Evolutionary conservation across 176 grass and related monocot genomes (phyloP).

Genomic region (Secale cereale): DNA sequence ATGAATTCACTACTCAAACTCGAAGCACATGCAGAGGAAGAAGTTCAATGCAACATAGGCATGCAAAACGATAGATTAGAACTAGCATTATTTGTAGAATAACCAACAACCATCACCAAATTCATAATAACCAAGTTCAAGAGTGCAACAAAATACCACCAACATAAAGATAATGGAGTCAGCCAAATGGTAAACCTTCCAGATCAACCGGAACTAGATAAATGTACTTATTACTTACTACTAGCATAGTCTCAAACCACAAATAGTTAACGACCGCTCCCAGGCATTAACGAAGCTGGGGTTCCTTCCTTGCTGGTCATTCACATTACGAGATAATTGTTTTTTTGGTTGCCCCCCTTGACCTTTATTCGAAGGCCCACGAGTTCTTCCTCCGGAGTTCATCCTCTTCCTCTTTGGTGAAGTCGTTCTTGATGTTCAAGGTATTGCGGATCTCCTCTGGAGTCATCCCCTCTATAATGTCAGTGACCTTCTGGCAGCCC

Average conservation of each 20-base stretch:
- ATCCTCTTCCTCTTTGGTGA: constrained; percentile 46
- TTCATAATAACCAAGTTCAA: background rate
- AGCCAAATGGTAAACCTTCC: constrained; percentile 16
- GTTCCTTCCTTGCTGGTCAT: background rate
- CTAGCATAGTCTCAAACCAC: background rate
- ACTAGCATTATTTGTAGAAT: background rate
- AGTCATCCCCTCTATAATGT: constrained; percentile 63
- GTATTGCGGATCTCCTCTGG: constrained; percentile 51
- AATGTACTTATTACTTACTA: background rate
- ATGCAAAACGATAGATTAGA: background rate
- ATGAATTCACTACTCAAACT: no score
- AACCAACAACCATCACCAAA: background rate
- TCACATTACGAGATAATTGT: background rate
- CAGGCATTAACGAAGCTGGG: background rate
- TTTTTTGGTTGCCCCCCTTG: background rate
- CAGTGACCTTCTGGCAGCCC: constrained; percentile 42
- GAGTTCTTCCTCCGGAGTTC: constrained; percentile 47
- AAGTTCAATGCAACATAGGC: background rate
- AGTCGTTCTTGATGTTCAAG: constrained; percentile 58
- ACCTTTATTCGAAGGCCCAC: constrained; percentile 55
- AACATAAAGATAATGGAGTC: background rate
- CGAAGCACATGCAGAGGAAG: background rate
- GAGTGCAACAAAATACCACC: background rate
- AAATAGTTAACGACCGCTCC: background rate
- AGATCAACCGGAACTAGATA: background rate